Percentiles rank a stretch among this genome's conserved stretches.
These are phyloP conservation scores for Hypericum androsaemum DNA, from an alignment of 345 rosid genomes.

Conservation along the genomic window DNA sequence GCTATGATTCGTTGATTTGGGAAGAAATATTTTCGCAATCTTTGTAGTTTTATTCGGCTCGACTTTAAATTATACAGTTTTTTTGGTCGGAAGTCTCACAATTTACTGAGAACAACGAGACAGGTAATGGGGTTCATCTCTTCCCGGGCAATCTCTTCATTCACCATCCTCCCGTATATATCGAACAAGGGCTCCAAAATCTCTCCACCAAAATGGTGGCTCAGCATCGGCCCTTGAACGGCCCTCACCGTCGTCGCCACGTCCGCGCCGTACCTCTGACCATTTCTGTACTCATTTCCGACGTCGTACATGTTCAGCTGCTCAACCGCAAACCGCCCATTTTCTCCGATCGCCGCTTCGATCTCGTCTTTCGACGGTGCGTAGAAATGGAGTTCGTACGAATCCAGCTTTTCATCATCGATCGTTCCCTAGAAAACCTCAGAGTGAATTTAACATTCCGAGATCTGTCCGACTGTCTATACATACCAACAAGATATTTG, in stretches of 20 bases:
- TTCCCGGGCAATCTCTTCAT: conserved; percentile 46
- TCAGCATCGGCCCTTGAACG: conserved; percentile 69
- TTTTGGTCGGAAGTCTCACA: conserved; percentile 9
- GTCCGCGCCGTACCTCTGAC: conserved; percentile 40
- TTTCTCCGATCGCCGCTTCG: conserved; percentile 43
- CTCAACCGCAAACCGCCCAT: conserved; percentile 48
- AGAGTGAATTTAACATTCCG: too few species aligned
- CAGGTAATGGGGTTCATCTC: conserved; percentile 57
- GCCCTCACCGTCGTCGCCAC: conserved; percentile 78
- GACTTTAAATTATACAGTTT: too few species aligned
- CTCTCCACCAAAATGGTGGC: conserved; percentile 56
- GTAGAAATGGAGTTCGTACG: conserved; percentile 64
- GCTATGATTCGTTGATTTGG: too few species aligned
- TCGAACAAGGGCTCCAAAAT: conserved; percentile 57
- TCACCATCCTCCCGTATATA: conserved; percentile 41
- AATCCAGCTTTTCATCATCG: conserved; percentile 55
- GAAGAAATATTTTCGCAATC: too few species aligned
- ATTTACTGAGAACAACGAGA: conserved; percentile 47
- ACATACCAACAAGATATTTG: too few species aligned
- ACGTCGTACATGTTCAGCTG: conserved; percentile 31
- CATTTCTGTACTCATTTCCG: conserved; percentile 9
- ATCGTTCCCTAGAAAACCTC: conserved; percentile 42
- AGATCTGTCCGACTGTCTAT: not conserved
- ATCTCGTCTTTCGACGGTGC: conserved; percentile 64
- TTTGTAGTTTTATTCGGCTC: too few species aligned